Base-by-base conservation (phyloP, 768 basidiomycete species). In the Leccinum disarticulatum region DNA sequence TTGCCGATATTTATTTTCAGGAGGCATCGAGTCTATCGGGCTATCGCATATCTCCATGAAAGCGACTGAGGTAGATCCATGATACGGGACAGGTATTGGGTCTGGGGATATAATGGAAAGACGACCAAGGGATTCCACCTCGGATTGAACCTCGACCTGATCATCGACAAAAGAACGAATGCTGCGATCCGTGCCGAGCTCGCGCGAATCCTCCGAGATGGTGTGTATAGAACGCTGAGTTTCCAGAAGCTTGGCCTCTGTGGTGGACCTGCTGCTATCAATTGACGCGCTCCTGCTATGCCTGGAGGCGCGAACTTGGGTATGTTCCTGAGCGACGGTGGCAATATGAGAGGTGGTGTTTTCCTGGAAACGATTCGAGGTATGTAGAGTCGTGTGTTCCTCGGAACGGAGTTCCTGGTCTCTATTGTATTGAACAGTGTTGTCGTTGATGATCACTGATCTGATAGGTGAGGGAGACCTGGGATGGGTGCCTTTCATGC, bases 71-170 rank as follows among this genome's bases (percentile, higher is more conserved):
- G 69, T 73, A 35, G 73, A 73, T 46, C 73, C 73, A 46, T 80
- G 79, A 59, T 77, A 80, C 7, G 80, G 80, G 31, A 80, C 73
- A n/a, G 80, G 80, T 53, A 81, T 57, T 33, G 80, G 80, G 41
- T 75, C 80, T 27, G 76, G 76, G 14, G 80, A 81, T 54, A 68
- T 50, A 19, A 74, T 73, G n/a, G 74, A 66, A 28, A 74, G 64
- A 46, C 61, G 61, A 47, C 52, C 48, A 25, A 64, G 61, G 31
- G 64, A 70, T 52, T 68, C 72, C 38, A 60, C 61, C 15, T 72
- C 70, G 27, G 58, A 67, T 57, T 65, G 69, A 36, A 15, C 56
- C 54, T 70, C 65, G 43, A 56, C 33, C 54, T 65, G 69, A 36
- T 17, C 56, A 54, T 69, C 65, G 46, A 56, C 33, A 38, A 15